A percentile compares a stretch with the other conserved stretches of the same genome.
These are phyloP conservation scores for Aureobasidium melanogenum DNA, from an alignment of 2,329 filamentous ascomycete genomes.

Conservation along the genomic window DNA sequence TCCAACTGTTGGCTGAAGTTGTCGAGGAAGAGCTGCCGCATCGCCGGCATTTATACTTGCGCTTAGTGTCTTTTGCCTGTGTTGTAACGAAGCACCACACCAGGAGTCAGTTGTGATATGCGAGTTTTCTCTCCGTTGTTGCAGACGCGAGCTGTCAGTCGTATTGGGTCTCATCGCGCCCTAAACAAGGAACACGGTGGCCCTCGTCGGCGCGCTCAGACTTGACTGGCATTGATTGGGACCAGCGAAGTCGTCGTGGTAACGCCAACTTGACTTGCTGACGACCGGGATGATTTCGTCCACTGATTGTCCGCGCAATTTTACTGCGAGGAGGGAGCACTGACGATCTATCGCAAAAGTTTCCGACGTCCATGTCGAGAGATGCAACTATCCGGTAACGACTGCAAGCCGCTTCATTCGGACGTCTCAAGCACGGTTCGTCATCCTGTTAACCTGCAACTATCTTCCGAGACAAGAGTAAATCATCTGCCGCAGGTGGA, in stretches of 20 bases:
- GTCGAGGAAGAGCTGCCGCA: neutral
- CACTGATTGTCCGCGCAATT: neutral
- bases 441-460: neutral
- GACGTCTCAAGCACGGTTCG: neutral
- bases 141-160: neutral
- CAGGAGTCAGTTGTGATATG: neutral
- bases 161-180: neutral
- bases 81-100: conserved; percentile 6
- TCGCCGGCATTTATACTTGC: neutral
- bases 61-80: neutral
- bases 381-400: neutral
- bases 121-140: neutral
- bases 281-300: neutral
- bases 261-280: conserved; percentile 2
- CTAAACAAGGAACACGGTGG: neutral
- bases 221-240: neutral
- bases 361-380: neutral
- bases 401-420: conserved; percentile 8
- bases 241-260: conserved; percentile 4
- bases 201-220: neutral
- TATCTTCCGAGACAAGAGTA: neutral
- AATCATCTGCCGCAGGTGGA: neutral
- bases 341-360: conserved; percentile 2
- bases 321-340: neutral
- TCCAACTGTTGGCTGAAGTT: neutral